Percentiles rank a stretch among this genome's conserved stretches.
phyloP scores from a whole-genome alignment of 768 basidiomycete genomes.

The Rhizopogon vulgaris region DNA sequence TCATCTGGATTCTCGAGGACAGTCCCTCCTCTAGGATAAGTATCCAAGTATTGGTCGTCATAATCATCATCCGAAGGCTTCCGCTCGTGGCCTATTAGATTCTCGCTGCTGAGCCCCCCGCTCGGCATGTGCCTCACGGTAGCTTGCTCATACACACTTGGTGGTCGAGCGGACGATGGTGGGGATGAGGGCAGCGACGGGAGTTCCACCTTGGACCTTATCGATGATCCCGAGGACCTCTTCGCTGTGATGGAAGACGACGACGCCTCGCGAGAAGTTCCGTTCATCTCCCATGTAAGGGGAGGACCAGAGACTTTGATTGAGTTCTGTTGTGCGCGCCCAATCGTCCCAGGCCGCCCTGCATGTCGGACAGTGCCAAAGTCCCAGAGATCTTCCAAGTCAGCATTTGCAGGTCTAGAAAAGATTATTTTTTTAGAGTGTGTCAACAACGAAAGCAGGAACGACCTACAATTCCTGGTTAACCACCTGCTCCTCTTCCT shows the following conservation, averaged over 20 bases:
- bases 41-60: slow-evolving; percentile 48
- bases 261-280: slow-evolving; percentile 34
- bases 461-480: slow-evolving; percentile 57
- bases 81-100: slow-evolving; percentile 30
- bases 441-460: neutral
- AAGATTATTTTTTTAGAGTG: slow-evolving; percentile 1
- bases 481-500: slow-evolving; percentile 62
- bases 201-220: slow-evolving; percentile 48
- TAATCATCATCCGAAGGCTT: slow-evolving; percentile 62
- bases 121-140: slow-evolving; percentile 59
- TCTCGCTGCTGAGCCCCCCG: slow-evolving; percentile 16
- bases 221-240: slow-evolving; percentile 35
- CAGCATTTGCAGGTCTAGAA: slow-evolving; percentile 46
- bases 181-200: slow-evolving; percentile 49
- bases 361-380: slow-evolving; percentile 92
- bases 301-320: slow-evolving; percentile 59
- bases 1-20: slow-evolving; percentile 27
- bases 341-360: slow-evolving; percentile 53
- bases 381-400: slow-evolving; percentile 89
- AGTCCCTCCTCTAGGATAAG: slow-evolving; percentile 40
- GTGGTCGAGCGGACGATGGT: slow-evolving; percentile 32
- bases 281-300: slow-evolving; percentile 77
- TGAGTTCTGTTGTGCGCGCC: slow-evolving; percentile 48
- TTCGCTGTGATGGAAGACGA: slow-evolving; percentile 28
- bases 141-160: slow-evolving; percentile 48